phyloP scores from a whole-genome alignment of 257 asterid genomes.

The Primulina eburnea region DNA sequence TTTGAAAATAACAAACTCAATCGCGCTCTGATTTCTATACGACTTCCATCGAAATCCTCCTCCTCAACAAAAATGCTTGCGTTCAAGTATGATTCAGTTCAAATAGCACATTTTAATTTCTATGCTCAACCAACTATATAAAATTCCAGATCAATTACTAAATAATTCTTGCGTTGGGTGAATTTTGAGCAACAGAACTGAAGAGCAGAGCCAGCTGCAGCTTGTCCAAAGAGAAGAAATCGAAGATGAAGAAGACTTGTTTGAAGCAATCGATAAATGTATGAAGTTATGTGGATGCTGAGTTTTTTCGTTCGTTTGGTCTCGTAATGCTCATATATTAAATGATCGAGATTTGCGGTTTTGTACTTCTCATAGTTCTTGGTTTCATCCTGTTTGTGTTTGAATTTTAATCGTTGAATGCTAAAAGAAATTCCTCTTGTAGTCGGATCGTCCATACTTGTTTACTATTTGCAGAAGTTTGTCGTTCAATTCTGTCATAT shows the following conservation, averaged over 20 bases:
- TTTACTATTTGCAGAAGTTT: slow-evolving; percentile 3
- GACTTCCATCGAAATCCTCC: slow-evolving; percentile 12
- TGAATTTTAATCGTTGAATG: neutral
- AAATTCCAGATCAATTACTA: slow-evolving; percentile 9
- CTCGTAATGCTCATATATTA: neutral
- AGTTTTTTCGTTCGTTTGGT: slow-evolving; percentile 1
- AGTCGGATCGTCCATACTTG: neutral
- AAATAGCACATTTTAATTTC: neutral
- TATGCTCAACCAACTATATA: neutral
- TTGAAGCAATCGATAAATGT: slow-evolving; percentile 97
- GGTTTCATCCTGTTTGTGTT: slow-evolving; percentile 8
- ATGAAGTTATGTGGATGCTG: neutral
- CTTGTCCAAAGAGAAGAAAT: slow-evolving; percentile 80
- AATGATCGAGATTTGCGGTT: slow-evolving; percentile 8
- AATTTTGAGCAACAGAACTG: slow-evolving; percentile 54
- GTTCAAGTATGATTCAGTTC: slow-evolving; percentile 54
- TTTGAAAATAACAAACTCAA: slow-evolving; percentile 32
- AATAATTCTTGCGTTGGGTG: slow-evolving; percentile 3
- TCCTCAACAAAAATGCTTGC: slow-evolving; percentile 50
- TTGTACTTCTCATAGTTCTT: neutral
- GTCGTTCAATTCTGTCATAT: neutral
- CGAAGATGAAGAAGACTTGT: slow-evolving; percentile 91
- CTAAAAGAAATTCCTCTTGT: neutral
- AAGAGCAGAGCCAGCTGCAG: slow-evolving; percentile 89
- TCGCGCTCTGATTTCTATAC: slow-evolving; percentile 31